phyloP scores from a whole-genome alignment of 2,329 filamentous ascomycete genomes.

The Helotiales sp. region DNA sequence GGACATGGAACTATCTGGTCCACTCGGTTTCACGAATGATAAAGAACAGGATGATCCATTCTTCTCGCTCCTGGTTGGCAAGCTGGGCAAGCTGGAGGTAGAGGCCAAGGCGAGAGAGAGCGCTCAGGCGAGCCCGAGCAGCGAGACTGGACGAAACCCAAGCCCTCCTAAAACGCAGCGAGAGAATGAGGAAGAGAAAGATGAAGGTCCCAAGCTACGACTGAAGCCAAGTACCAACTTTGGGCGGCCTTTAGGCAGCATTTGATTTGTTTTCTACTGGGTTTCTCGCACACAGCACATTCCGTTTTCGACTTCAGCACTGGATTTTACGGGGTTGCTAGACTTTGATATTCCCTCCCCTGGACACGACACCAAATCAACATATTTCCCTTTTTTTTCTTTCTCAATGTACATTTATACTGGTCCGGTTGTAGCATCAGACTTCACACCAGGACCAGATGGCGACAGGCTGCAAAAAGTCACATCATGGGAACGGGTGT shows the following conservation, averaged over 20 bases:
- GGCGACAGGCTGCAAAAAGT: not conserved
- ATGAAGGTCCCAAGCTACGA: slow-evolving; percentile 36
- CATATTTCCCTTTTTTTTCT: not conserved
- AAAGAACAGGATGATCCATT: slow-evolving; percentile 33
- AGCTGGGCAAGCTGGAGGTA: slow-evolving; percentile 38
- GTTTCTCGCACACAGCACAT: not conserved
- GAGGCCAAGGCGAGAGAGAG: slow-evolving; percentile 33
- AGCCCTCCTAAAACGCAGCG: slow-evolving; percentile 10
- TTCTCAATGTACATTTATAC: slow-evolving; percentile 1
- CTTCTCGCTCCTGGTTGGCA: slow-evolving; percentile 33
- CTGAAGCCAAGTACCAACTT: slow-evolving; percentile 40
- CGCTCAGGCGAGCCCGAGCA: slow-evolving; percentile 23
- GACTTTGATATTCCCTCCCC: not conserved
- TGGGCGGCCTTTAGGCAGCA: slow-evolving; percentile 38
- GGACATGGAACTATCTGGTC: slow-evolving; percentile 37
- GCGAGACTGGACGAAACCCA: not conserved
- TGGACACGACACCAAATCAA: not conserved
- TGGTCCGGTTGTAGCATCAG: not conserved
- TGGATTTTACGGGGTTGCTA: not conserved
- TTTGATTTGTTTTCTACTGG: slow-evolving; percentile 19
- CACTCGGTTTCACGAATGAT: slow-evolving; percentile 36
- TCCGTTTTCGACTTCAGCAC: not conserved
- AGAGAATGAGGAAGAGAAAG: slow-evolving; percentile 29
- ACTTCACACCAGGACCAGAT: no score
- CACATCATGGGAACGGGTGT: not conserved